Percentiles rank a stretch among this genome's conserved stretches.
Evolutionary conservation across 257 asterid genomes (phyloP).

Genomic region (Ophiorrhiza pumila): DNA sequence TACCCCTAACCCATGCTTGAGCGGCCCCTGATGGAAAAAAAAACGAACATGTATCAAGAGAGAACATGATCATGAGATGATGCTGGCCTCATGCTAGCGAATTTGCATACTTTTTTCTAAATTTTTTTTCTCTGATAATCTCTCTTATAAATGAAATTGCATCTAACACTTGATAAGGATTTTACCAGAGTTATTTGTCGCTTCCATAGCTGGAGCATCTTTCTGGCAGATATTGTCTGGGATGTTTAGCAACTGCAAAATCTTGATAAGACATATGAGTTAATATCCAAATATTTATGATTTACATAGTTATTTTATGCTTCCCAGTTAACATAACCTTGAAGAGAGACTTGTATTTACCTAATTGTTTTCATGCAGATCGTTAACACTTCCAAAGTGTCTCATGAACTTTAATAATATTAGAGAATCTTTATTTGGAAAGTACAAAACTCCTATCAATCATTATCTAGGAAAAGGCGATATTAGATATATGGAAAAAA

Average conservation of each 20-base stretch:
- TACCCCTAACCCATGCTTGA: slow-evolving; percentile 10
- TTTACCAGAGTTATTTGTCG: slow-evolving; percentile 10
- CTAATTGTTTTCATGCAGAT: slow-evolving; percentile 71
- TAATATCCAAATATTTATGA: slow-evolving; percentile 11
- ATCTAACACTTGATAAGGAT: slow-evolving; percentile 1
- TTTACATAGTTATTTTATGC: slow-evolving; percentile 12
- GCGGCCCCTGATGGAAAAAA: slow-evolving; percentile 11
- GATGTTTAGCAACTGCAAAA: slow-evolving; percentile 11
- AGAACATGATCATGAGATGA: slow-evolving; percentile 9
- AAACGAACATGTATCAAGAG: slow-evolving; percentile 8
- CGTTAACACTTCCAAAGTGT: slow-evolving; percentile 40
- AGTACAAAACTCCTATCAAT: too few relatives aligned
- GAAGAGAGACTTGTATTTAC: slow-evolving; percentile 50
- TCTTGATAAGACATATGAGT: slow-evolving; percentile 4
- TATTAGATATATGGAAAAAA: too few relatives aligned
- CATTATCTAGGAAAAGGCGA: too few relatives aligned
- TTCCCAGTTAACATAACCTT: slow-evolving; percentile 37
- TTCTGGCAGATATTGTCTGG: background rate
- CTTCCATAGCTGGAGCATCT: background rate
- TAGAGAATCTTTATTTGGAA: slow-evolving; percentile 33
- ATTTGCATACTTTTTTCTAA: slow-evolving; percentile 10
- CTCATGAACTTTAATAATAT: slow-evolving; percentile 36
- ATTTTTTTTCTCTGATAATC: background rate
- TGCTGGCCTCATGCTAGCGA: slow-evolving; percentile 20
- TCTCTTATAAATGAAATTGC: background rate